These are phyloP conservation scores for Erythrophleum fordii DNA, from an alignment of 306 rosid species.

Conservation along the genomic window DNA sequence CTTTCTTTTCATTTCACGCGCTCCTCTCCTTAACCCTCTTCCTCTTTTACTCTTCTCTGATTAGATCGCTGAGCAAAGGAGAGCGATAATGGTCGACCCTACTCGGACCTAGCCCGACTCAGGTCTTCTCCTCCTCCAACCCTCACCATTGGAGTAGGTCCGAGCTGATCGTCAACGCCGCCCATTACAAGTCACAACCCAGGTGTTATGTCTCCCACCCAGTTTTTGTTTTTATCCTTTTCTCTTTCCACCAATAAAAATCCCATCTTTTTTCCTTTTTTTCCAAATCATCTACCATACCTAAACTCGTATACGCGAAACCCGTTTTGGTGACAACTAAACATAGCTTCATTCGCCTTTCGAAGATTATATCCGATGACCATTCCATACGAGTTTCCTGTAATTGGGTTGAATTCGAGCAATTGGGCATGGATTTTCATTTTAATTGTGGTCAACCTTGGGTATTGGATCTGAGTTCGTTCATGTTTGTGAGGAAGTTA, in stretches of 20 bases:
- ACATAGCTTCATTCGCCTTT: background rate
- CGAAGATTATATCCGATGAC: background rate
- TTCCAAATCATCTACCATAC: background rate
- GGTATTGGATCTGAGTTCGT: slow-evolving; percentile 35
- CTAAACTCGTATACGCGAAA: slow-evolving; percentile 1
- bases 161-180: background rate
- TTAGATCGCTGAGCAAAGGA: background rate
- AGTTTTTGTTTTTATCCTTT: background rate
- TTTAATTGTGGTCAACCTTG: slow-evolving; percentile 29
- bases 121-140: background rate
- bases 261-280: background rate
- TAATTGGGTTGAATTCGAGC: slow-evolving; percentile 18
- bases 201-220: background rate
- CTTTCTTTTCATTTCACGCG: background rate
- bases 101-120: slow-evolving; percentile 19
- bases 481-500: slow-evolving; percentile 37
- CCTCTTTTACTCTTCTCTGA: background rate
- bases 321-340: background rate
- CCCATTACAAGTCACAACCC: background rate
- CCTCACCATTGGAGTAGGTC: slow-evolving; percentile 2
- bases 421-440: background rate
- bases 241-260: background rate
- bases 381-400: background rate
- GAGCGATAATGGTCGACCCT: background rate
- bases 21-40: slow-evolving; percentile 11